Evolutionary conservation across 805 yeast genomes (phyloP).

Genomic region (Kazachstania kunashirensis): DNA sequence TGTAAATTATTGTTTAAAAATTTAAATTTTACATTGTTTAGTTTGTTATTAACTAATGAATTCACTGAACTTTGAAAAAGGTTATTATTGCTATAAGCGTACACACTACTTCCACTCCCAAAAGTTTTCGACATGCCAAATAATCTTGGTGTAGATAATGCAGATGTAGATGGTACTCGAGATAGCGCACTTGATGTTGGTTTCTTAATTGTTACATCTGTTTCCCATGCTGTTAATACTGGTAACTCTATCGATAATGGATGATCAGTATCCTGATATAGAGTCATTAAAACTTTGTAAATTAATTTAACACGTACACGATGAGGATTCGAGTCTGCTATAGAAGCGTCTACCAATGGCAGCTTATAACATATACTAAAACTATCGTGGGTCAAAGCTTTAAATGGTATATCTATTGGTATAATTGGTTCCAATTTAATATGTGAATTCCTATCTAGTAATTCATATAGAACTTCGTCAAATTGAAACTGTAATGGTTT

Average conservation of each 20-base stretch:
- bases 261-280: background rate
- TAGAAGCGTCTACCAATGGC: constrained; percentile 10
- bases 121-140: constrained; percentile 7
- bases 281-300: constrained; percentile 9
- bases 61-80: constrained; percentile 8
- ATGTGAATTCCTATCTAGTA: constrained; percentile 14
- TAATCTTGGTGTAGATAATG: constrained; percentile 12
- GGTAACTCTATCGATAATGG: constrained; percentile 6
- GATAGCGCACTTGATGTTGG: constrained; percentile 3
- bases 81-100: constrained; percentile 1
- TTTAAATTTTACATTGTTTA: constrained; percentile 21
- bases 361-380: constrained; percentile 21
- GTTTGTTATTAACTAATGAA: constrained; percentile 15
- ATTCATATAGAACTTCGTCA: constrained; percentile 13
- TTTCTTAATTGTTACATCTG: constrained; percentile 25
- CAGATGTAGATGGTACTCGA: constrained; percentile 3
- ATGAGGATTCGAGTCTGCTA: constrained; percentile 10
- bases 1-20: constrained; percentile 17
- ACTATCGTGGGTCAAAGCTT: constrained; percentile 17
- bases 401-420: constrained; percentile 17
- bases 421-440: constrained; percentile 18
- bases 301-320: constrained; percentile 19
- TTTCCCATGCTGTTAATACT: constrained; percentile 25
- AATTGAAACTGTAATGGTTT: constrained; percentile 7
- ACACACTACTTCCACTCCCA: background rate